phyloP scores from a whole-genome alignment of 441 rosid species.

The Euphorbia celastroides region DNA sequence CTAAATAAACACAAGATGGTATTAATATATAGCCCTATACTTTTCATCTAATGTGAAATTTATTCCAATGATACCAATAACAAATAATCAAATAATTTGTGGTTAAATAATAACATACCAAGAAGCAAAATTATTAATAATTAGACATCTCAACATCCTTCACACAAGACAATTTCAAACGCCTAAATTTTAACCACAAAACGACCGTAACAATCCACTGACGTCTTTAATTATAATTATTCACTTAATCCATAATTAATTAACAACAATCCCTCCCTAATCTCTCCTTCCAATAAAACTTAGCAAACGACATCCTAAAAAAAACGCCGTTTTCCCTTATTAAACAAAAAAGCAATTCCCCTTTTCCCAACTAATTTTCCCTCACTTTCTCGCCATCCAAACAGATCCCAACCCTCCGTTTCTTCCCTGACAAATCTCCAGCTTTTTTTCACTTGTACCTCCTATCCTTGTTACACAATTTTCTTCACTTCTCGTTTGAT shows the following conservation, averaged over 20 bases:
- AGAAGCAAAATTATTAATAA: background rate
- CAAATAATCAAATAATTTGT: too few species aligned
- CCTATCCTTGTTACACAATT: conserved; percentile 22
- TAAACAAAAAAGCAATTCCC: conserved; percentile 17
- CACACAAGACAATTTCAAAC: conserved; percentile 22
- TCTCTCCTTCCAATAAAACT: conserved; percentile 21
- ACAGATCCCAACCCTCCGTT: conserved; percentile 5
- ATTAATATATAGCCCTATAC: too few species aligned
- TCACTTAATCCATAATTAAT: background rate
- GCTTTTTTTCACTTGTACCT: conserved; percentile 11
- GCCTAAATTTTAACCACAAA: conserved; percentile 15
- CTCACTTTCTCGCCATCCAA: conserved; percentile 35
- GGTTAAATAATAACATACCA: too few species aligned
- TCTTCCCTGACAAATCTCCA: conserved; percentile 18
- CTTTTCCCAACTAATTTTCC: conserved; percentile 28
- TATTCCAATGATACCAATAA: too few species aligned
- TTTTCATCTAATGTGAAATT: too few species aligned
- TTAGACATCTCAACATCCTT: background rate
- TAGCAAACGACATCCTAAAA: conserved; percentile 30
- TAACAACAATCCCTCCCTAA: conserved; percentile 7
- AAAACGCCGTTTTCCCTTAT: background rate
- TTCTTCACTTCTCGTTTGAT: conserved; percentile 39
- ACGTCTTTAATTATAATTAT: background rate
- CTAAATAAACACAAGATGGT: too few species aligned
- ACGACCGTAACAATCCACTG: conserved; percentile 24